Evolutionary conservation across 2,329 filamentous ascomycete species (phyloP).

Genomic region (Talaromyces islandicus): DNA sequence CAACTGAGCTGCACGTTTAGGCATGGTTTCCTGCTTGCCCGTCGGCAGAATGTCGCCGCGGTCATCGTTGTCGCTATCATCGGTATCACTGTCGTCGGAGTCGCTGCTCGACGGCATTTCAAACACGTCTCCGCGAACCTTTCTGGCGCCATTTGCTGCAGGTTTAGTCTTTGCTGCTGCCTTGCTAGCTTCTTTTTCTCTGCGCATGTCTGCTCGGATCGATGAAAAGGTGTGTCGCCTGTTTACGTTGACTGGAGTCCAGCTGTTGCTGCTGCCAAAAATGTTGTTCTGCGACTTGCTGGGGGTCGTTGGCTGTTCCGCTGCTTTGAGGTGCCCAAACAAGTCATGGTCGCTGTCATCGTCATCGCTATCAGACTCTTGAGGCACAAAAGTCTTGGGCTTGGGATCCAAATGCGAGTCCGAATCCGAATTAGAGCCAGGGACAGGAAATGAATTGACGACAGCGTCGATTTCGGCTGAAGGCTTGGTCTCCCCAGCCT

Average conservation of each 20-base stretch:
- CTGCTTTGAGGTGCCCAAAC: neutral
- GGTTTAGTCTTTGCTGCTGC: neutral
- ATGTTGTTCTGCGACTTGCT: neutral
- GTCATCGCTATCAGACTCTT: conserved; percentile 1
- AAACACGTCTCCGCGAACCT: neutral
- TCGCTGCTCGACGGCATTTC: neutral
- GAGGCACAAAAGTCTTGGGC: neutral
- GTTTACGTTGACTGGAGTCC: neutral
- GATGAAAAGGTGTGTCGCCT: neutral
- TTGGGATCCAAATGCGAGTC: neutral
- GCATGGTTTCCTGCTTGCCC: conserved; percentile 14
- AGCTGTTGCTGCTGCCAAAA: neutral
- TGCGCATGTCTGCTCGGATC: neutral
- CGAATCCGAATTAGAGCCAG: neutral
- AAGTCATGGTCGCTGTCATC: neutral
- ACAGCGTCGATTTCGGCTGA: neutral
- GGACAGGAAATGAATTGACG: neutral
- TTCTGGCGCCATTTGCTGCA: neutral
- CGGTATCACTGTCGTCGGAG: neutral
- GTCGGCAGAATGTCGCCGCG: conserved; percentile 19
- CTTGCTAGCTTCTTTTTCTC: neutral
- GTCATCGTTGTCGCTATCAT: conserved; percentile 11
- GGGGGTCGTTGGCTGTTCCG: neutral
- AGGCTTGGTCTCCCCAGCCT: neutral
- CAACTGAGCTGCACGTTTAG: neutral